Conservation (phyloP, 257 asterid genomes). For the Ligustrum vulgare region DNA sequence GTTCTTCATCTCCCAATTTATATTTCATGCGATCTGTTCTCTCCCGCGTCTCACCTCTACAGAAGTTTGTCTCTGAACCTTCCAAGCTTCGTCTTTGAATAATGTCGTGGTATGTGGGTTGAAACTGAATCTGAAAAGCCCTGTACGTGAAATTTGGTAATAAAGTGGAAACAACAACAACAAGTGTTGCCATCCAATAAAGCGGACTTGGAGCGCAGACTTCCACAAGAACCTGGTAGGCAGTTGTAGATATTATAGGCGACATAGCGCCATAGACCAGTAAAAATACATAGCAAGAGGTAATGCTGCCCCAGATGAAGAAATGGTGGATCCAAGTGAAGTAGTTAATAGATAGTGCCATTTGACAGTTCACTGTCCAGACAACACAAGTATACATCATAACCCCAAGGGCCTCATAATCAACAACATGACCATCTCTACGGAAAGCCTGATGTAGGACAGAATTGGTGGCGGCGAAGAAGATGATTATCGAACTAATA, state of each 20-base stretch:
- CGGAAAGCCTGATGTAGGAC: slow-evolving; percentile 63
- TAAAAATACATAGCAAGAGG: slow-evolving; percentile 67
- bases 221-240: slow-evolving; percentile 68
- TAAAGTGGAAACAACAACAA: slow-evolving; percentile 58
- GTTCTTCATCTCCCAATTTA: slow-evolving; percentile 31
- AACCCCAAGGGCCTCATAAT: slow-evolving; percentile 69
- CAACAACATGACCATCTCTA: slow-evolving; percentile 66
- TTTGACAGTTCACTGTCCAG: slow-evolving; percentile 94
- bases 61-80: slow-evolving; percentile 25
- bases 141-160: slow-evolving; percentile 65
- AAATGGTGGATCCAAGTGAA: slow-evolving; percentile 95
- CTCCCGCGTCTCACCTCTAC: slow-evolving; percentile 15
- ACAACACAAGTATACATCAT: slow-evolving; percentile 79
- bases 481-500: slow-evolving; percentile 64
- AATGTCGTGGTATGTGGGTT: slow-evolving; percentile 72
- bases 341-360: slow-evolving; percentile 87
- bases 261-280: slow-evolving; percentile 63
- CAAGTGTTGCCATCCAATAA: slow-evolving; percentile 67
- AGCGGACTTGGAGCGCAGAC: slow-evolving; percentile 80
- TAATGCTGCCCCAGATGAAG: slow-evolving; percentile 93
- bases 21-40: slow-evolving; percentile 13
- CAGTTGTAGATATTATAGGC: slow-evolving; percentile 65
- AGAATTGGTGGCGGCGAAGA: slow-evolving; percentile 66
- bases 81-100: slow-evolving; percentile 44
- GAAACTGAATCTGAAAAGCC: slow-evolving; percentile 62